phyloP scores from a whole-genome alignment of 257 asterid species.

The Gentiana macrophylla region DNA sequence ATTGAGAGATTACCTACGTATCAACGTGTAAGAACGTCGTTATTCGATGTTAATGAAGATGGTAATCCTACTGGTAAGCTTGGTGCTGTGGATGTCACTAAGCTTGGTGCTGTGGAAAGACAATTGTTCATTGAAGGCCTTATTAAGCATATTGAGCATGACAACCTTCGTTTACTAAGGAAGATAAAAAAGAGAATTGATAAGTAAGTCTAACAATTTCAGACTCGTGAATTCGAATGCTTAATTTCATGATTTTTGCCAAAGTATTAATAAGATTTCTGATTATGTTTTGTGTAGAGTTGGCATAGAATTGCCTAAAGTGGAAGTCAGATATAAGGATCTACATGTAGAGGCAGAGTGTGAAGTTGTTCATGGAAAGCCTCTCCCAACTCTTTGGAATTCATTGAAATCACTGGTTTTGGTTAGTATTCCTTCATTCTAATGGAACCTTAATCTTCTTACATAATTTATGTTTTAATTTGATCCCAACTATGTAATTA shows the following conservation, averaged over 20 bases:
- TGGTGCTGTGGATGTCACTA: conserved; percentile 32
- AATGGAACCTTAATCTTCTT: conserved; percentile 9
- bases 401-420: conserved; percentile 37
- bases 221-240: no score
- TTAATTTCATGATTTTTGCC: no score
- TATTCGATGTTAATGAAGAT: conserved; percentile 20
- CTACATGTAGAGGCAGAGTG: conserved; percentile 47
- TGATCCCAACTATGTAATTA: not conserved
- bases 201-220: no score
- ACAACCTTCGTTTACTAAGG: conserved; percentile 32
- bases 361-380: conserved; percentile 59
- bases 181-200: conserved; percentile 38
- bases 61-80: conserved; percentile 22
- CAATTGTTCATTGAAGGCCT: conserved; percentile 35
- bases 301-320: conserved; percentile 46
- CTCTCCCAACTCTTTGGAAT: conserved; percentile 70
- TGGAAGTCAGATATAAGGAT: conserved; percentile 47
- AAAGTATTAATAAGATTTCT: no score
- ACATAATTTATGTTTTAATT: not conserved
- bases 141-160: conserved; percentile 36
- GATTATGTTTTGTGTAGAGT: no score
- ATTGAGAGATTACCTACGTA: conserved; percentile 21
- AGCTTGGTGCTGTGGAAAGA: conserved; percentile 30
- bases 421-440: conserved; percentile 23
- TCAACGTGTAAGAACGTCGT: conserved; percentile 15